Base-by-base conservation (phyloP, 2,329 filamentous ascomycete genomes). In the Aspergillus brasiliensis region DNA sequence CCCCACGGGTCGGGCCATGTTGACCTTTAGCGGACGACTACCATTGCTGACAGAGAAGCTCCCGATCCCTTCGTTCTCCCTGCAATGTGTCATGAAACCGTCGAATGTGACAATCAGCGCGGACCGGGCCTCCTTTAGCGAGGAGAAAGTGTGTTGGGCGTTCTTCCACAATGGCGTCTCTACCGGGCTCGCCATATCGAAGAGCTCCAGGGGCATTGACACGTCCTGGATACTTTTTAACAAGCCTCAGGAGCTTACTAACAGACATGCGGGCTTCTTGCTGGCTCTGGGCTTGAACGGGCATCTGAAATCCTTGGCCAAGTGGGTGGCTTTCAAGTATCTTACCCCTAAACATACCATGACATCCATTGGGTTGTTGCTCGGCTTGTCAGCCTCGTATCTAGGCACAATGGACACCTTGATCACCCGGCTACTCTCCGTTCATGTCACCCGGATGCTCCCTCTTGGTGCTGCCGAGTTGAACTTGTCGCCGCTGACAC, bases 201-300 rank as follows among this genome's bases (percentile, higher is more conserved):
- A 88, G 11, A 85, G 91, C 58, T 94, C 93, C 3, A 92, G 92
- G 70, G 94, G 94, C 3, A 98, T 99, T 63, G 95, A 99, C 72
- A 97, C 93, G 0, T 98, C 94, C 0, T 99, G 96, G 96, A 97
- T 99, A 66, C 84, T 97, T 34, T 99, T 96, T 82, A 99, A 99
- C 80, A 97, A 97, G 73, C 94, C 95, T 0, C 85, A 87, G 38
- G 95, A 99, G 56, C 83, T 97, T 13, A 97, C 90, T 64, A 97
- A 98, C 72, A 86, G 95, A n/a, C 95, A 99, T 74, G 96, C 95
- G 28, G 95, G 95, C 0, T 95, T 99, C 64, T 79, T 99, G 46
- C 83, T 99, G 0, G 95, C 92, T 4, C 82, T 99, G 4, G 95
- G 95, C 3, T 81, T 99, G 23, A 97, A 97, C 68, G 96, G 95